These are phyloP conservation scores for Trichophyton verrucosum DNA, from an alignment of 2,329 filamentous ascomycete genomes.

Conservation along the genomic window DNA sequence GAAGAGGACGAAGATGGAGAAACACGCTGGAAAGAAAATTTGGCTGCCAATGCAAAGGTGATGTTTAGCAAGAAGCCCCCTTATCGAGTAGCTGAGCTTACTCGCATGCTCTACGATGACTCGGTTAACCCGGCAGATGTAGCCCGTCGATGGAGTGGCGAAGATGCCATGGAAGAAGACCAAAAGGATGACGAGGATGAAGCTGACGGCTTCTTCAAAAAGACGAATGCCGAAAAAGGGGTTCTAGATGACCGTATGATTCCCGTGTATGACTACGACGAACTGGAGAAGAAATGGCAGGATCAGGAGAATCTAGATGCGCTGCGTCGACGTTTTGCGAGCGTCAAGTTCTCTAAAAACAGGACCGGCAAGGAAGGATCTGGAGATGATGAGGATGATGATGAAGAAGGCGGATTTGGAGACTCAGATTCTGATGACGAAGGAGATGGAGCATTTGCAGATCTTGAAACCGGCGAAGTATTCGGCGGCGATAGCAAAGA, in stretches of 20 bases:
- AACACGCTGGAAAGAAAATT: slow-evolving; percentile 77
- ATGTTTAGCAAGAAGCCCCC: slow-evolving; percentile 58
- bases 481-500: slow-evolving; percentile 26
- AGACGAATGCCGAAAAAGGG: slow-evolving; percentile 39
- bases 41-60: slow-evolving; percentile 60
- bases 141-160: slow-evolving; percentile 61
- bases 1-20: slow-evolving; percentile 61
- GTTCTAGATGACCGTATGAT: slow-evolving; percentile 62
- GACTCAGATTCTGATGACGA: slow-evolving; percentile 42
- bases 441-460: slow-evolving; percentile 72
- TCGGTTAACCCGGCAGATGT: slow-evolving; percentile 63
- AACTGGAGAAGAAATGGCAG: slow-evolving; percentile 75
- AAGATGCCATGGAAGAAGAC: slow-evolving; percentile 41
- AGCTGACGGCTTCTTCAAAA: slow-evolving; percentile 54
- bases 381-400: slow-evolving; percentile 36
- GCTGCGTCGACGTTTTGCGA: slow-evolving; percentile 63
- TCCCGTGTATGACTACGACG: slow-evolving; percentile 66
- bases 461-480: slow-evolving; percentile 64
- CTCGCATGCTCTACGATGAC: slow-evolving; percentile 78
- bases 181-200: slow-evolving; percentile 40
- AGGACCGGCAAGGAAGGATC: slow-evolving; percentile 42
- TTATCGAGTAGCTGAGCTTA: slow-evolving; percentile 70
- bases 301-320: slow-evolving; percentile 63
- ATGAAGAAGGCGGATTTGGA: slow-evolving; percentile 31
- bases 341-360: slow-evolving; percentile 49